Conservation (phyloP, 345 rosid genomes). For the Arabis hirsuta region DNA sequence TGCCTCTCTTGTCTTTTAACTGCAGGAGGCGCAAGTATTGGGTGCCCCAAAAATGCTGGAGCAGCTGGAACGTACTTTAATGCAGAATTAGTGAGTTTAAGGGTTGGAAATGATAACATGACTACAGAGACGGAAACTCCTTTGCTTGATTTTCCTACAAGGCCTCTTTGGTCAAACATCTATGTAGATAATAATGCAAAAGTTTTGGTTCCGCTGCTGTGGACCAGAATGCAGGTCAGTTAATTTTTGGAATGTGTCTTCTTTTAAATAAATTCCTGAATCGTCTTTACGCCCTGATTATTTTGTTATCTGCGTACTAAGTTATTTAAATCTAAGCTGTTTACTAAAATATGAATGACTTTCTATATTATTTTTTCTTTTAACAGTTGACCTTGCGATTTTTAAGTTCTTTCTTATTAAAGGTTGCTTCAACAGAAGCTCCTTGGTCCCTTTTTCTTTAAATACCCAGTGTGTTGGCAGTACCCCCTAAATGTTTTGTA, state of each 20-base stretch:
- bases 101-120: conserved; percentile 83
- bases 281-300: conserved; percentile 13
- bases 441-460: conserved; percentile 30
- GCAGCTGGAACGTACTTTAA: conserved; percentile 97
- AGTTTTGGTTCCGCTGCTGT: conserved; percentile 90
- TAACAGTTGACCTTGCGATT: conserved; percentile 8
- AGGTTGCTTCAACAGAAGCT: conserved; percentile 20
- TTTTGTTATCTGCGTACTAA: conserved; percentile 12
- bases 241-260: conserved; percentile 20
- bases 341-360: conserved; percentile 12
- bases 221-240: conserved; percentile 96
- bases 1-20: conserved; percentile 10
- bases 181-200: conserved; percentile 89
- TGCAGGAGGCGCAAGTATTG: conserved; percentile 86
- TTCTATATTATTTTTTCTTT: conserved; percentile 1
- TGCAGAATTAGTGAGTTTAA: conserved; percentile 79
- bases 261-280: not conserved
- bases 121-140: conserved; percentile 96
- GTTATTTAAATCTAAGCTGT: conserved; percentile 2
- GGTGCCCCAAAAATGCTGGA: conserved; percentile 89
- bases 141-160: conserved; percentile 86
- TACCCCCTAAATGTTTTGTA: not conserved
- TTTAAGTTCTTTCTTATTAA: not conserved
- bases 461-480: conserved; percentile 8
- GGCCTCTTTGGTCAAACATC: conserved; percentile 87